A percentile compares a stretch with the other conserved stretches of the same genome.
Evolutionary conservation across 495 filamentous ascomycete genomes (phyloP).

Genomic region (Talaromyces borbonicus): DNA sequence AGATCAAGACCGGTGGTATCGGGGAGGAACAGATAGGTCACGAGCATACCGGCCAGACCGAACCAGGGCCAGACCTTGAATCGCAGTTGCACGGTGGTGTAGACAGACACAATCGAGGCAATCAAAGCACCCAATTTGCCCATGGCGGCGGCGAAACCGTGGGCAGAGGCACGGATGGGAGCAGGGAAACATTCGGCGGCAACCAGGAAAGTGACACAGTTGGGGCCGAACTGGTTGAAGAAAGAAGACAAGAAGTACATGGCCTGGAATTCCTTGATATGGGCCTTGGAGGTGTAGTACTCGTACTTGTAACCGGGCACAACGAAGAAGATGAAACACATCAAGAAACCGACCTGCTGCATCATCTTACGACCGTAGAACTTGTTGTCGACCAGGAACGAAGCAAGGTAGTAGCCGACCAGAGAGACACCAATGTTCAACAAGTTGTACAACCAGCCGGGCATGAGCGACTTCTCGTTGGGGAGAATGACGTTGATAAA

Average conservation of each 20-base stretch:
- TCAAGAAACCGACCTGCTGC: conserved; percentile 80
- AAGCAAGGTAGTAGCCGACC: conserved; percentile 64
- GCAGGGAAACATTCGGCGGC: conserved; percentile 89
- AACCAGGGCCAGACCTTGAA: conserved; percentile 92
- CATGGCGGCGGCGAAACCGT: conserved; percentile 76
- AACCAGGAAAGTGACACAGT: conserved; percentile 83
- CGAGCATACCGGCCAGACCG: conserved; percentile 66
- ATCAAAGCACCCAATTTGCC: conserved; percentile 78
- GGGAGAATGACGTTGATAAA: conserved; percentile 71
- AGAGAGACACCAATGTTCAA: conserved; percentile 77
- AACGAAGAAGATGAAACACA: conserved; percentile 80
- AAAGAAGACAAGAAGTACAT: conserved; percentile 90
- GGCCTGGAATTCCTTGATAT: conserved; percentile 74
- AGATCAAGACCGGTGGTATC: conserved; percentile 89
- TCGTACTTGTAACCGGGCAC: conserved; percentile 75
- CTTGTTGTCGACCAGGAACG: conserved; percentile 81
- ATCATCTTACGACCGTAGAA: conserved; percentile 87
- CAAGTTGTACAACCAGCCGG: conserved; percentile 82
- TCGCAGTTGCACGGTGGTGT: conserved; percentile 62
- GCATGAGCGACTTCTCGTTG: conserved; percentile 56
- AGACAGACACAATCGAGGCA: conserved; percentile 80
- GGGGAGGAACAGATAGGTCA: conserved; percentile 74
- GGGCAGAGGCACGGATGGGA: conserved; percentile 78
- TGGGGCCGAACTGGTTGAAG: conserved; percentile 96
- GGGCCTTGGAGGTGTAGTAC: conserved; percentile 55